These are phyloP conservation scores for Dendrothele bispora DNA, from an alignment of 768 basidiomycete genomes.

Conservation along the genomic window DNA sequence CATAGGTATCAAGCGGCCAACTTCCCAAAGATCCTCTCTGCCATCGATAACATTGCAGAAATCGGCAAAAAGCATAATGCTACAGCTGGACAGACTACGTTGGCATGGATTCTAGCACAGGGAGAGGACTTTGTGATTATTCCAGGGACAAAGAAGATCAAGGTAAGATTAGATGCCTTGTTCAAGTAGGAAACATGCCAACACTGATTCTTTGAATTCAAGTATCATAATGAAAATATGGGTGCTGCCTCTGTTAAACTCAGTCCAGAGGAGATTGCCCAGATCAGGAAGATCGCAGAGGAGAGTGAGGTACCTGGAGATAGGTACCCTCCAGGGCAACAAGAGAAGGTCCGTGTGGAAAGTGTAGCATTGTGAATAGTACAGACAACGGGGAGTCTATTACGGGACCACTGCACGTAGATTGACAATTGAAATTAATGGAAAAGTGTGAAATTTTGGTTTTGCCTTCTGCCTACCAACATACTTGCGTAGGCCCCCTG, in stretches of 20 bases:
- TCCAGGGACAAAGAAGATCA: constrained; percentile 37
- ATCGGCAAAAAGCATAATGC: constrained; percentile 35
- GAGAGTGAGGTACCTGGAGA: constrained; percentile 8
- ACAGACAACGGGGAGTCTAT: no score
- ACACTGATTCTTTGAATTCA: constrained; percentile 1
- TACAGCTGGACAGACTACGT: constrained; percentile 40
- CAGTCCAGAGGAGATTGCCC: constrained; percentile 25
- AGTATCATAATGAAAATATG: constrained; percentile 42
- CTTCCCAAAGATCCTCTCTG: constrained; percentile 40
- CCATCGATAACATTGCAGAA: constrained; percentile 33
- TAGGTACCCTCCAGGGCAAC: no score
- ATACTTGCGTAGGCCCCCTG: no score
- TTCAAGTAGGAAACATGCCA: no score
- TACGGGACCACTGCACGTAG: no score
- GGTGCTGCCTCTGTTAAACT: constrained; percentile 26
- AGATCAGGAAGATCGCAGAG: constrained; percentile 31
- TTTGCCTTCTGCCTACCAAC: no score
- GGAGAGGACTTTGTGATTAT: constrained; percentile 35
- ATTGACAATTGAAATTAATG: no score
- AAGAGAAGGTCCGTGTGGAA: no score
- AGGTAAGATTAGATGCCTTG: constrained; percentile 2
- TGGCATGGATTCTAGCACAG: constrained; percentile 41
- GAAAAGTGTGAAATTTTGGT: no score
- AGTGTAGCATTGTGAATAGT: no score
- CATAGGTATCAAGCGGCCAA: constrained; percentile 36